Percentiles rank a stretch among this genome's conserved stretches.
These are phyloP conservation scores for Veloboletus limbatus DNA, from an alignment of 1,284 basidiomycete genomes.

Conservation along the genomic window DNA sequence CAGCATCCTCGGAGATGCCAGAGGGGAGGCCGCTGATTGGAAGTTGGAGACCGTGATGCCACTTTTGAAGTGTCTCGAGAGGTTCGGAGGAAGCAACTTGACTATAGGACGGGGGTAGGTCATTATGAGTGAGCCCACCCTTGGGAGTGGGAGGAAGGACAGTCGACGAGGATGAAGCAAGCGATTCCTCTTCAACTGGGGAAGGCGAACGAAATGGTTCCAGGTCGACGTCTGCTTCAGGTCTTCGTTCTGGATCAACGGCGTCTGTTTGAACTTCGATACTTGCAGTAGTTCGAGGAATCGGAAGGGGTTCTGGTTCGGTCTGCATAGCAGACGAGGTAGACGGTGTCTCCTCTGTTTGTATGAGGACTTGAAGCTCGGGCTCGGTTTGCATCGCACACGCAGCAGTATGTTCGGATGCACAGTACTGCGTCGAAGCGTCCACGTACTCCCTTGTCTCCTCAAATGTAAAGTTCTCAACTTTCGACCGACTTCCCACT, in stretches of 20 bases:
- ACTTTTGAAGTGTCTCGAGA: constrained; percentile 60
- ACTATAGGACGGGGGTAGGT: constrained; percentile 70
- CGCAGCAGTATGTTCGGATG: constrained; percentile 44
- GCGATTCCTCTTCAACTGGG: constrained; percentile 46
- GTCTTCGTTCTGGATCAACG: constrained; percentile 35
- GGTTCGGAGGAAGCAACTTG: constrained; percentile 52
- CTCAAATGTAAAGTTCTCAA: constrained; percentile 53
- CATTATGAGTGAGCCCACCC: constrained; percentile 39
- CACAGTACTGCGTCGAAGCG: constrained; percentile 63
- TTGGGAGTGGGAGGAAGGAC: constrained; percentile 65
- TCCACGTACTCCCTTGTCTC: constrained; percentile 72
- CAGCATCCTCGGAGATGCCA: constrained; percentile 58
- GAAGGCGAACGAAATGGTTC: constrained; percentile 40
- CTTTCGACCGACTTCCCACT: constrained; percentile 55
- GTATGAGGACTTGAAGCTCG: constrained; percentile 26
- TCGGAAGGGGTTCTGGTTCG: constrained; percentile 35
- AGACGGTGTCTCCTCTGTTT: constrained; percentile 28
- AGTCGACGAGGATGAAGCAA: constrained; percentile 70
- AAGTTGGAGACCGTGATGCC: constrained; percentile 63
- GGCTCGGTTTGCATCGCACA: constrained; percentile 39
- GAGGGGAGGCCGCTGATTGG: constrained; percentile 50
- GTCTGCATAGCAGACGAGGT: constrained; percentile 30
- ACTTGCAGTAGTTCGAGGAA: constrained; percentile 34
- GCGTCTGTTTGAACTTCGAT: constrained; percentile 66
- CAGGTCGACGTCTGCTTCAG: constrained; percentile 24